These are phyloP conservation scores for Suillus alpinus DNA, from an alignment of 768 basidiomycete species.

Conservation along the genomic window DNA sequence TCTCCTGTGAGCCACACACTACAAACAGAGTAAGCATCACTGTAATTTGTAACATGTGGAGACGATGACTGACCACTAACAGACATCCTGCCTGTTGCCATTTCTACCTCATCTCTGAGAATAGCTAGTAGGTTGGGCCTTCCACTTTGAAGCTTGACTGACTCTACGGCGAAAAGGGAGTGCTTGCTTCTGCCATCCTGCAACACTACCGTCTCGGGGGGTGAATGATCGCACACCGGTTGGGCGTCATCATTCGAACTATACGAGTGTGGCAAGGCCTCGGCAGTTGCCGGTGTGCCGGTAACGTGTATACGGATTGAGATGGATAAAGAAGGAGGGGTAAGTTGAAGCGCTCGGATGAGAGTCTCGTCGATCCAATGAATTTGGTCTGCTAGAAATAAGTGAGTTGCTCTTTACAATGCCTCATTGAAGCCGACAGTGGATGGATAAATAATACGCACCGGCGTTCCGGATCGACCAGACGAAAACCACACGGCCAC, in stretches of 20 bases:
- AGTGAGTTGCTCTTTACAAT: background rate
- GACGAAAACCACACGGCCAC: slow-evolving; percentile 36
- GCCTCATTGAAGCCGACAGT: background rate
- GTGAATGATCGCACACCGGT: background rate
- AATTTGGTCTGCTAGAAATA: slow-evolving; percentile 8
- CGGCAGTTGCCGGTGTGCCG: background rate
- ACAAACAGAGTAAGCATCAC: background rate
- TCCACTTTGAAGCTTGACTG: slow-evolving; percentile 30
- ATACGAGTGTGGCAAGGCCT: slow-evolving; percentile 8
- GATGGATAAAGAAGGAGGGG: slow-evolving; percentile 14
- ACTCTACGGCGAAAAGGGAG: background rate
- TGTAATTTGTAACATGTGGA: background rate
- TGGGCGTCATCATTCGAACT: background rate
- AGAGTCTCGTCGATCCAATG: slow-evolving; percentile 14
- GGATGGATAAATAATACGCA: slow-evolving; percentile 15
- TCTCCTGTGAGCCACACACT: slow-evolving; percentile 45
- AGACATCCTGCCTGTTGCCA: slow-evolving; percentile 33
- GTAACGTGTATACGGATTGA: slow-evolving; percentile 18
- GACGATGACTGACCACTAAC: slow-evolving; percentile 38
- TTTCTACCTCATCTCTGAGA: slow-evolving; percentile 33
- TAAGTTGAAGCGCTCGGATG: slow-evolving; percentile 12
- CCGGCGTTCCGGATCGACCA: slow-evolving; percentile 42
- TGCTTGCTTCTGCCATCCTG: background rate
- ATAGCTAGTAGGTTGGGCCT: slow-evolving; percentile 40
- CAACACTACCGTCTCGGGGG: background rate